These are phyloP conservation scores for Syncephalastrum contaminatum DNA, from an alignment of 371 early-diverging fungal species.

Conservation along the genomic window DNA sequence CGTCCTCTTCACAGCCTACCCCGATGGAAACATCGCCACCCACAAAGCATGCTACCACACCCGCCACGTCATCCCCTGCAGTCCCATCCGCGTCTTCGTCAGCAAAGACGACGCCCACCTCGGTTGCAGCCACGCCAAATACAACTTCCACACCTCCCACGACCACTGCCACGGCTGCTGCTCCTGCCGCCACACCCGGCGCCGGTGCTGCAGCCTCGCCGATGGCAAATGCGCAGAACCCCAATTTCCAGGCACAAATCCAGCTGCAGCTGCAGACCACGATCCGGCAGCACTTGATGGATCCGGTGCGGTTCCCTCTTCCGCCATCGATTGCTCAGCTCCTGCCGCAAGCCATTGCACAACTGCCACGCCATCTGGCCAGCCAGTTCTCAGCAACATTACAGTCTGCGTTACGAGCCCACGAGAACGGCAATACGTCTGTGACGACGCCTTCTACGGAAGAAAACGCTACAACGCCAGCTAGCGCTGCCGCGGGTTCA, in stretches of 20 bases:
- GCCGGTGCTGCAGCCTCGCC: conserved; percentile 1
- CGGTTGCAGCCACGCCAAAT: conserved; percentile 1
- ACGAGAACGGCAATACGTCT: not conserved
- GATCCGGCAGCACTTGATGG: conserved; percentile 43
- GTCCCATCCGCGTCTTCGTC: conserved; percentile 2
- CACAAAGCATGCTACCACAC: no score
- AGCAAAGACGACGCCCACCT: conserved; percentile 4
- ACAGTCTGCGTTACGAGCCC: conserved; percentile 29
- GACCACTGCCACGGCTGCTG: not conserved
- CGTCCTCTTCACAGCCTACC: conserved; percentile 6
- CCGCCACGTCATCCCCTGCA: not conserved
- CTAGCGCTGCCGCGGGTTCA: no score
- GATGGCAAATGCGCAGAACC: conserved; percentile 5
- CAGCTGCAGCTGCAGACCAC: conserved; percentile 43
- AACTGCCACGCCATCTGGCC: conserved; percentile 45
- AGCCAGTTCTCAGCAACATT: conserved; percentile 40
- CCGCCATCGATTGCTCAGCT: conserved; percentile 44
- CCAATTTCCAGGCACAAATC: conserved; percentile 21
- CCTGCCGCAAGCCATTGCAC: conserved; percentile 47
- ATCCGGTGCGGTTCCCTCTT: conserved; percentile 42
- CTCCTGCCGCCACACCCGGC: conserved; percentile 3
- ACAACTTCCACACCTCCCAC: conserved; percentile 5
- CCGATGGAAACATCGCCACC: no score
- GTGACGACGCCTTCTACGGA: no score
- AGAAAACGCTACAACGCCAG: no score